A percentile compares a stretch with the other conserved stretches of the same genome.
phyloP scores from a whole-genome alignment of 2,329 filamentous ascomycete genomes.

The Thielaviopsis ethacetica region DNA sequence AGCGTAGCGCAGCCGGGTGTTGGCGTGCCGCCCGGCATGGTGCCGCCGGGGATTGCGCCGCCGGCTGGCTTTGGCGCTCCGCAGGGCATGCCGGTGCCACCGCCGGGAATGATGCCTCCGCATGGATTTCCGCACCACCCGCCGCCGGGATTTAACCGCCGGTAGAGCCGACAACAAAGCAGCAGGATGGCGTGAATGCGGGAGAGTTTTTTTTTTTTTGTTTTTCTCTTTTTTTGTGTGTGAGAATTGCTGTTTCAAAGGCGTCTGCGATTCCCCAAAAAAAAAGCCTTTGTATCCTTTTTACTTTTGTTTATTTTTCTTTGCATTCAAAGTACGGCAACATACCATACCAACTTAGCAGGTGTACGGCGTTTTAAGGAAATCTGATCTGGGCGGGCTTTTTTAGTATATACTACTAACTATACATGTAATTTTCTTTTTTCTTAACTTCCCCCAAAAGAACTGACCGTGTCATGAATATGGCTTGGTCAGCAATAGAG shows the following conservation, averaged over 20 bases:
- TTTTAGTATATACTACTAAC: neutral
- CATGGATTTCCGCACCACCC: conserved; percentile 22
- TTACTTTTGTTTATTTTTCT: neutral
- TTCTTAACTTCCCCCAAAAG: neutral
- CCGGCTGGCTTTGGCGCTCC: conserved; percentile 22
- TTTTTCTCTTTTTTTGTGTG: neutral
- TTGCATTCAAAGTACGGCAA: neutral
- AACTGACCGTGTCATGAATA: neutral
- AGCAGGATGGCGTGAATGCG: neutral
- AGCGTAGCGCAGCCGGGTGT: conserved; percentile 20
- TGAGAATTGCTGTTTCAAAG: conserved; percentile 3
- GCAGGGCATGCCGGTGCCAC: conserved; percentile 25
- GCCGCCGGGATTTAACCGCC: conserved; percentile 16
- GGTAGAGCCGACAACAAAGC: conserved; percentile 14
- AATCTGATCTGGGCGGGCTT: neutral
- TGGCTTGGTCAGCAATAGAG: neutral
- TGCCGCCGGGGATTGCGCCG: conserved; percentile 18
- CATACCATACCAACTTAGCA: neutral
- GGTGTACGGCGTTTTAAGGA: neutral
- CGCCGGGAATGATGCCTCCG: conserved; percentile 28
- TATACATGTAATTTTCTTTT: neutral
- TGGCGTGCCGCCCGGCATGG: conserved; percentile 13
- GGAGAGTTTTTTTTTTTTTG: neutral
- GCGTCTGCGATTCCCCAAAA: neutral
- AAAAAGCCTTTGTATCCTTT: no score